These are phyloP conservation scores for Petrea volubilis DNA, from an alignment of 257 asterid genomes.

Conservation along the genomic window DNA sequence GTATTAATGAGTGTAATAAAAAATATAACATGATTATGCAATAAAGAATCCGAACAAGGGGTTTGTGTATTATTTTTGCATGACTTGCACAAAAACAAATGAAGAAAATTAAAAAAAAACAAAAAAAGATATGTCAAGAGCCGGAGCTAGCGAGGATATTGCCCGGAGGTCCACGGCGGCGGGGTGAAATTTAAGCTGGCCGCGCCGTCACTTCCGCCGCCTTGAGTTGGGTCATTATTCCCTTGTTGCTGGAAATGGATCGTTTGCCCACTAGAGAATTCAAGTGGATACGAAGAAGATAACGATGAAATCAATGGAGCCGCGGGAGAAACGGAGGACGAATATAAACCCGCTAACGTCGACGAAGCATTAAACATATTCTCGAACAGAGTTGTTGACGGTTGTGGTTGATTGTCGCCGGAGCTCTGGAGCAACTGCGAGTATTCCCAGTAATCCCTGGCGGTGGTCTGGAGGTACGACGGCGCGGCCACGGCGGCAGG, in stretches of 20 bases:
- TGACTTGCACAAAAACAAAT: no score
- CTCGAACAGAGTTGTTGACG: constrained; percentile 33
- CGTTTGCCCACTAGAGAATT: constrained; percentile 39
- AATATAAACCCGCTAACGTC: constrained; percentile 45
- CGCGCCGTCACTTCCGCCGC: constrained; percentile 28
- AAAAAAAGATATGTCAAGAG: constrained; percentile 23
- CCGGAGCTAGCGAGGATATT: constrained; percentile 53
- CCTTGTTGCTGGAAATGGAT: constrained; percentile 36
- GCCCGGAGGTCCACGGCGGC: constrained; percentile 50
- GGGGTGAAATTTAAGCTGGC: constrained; percentile 28
- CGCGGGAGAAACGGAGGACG: constrained; percentile 12
- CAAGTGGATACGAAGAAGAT: constrained; percentile 43
- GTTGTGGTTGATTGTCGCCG: constrained; percentile 35
- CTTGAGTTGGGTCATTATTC: constrained; percentile 25
- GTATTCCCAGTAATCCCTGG: constrained; percentile 59
- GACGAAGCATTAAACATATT: constrained; percentile 55
- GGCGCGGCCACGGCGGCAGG: constrained; percentile 16
- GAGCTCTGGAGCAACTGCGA: constrained; percentile 50
- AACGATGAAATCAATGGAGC: constrained; percentile 20
- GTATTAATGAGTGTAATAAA: no score
- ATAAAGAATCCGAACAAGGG: no score
- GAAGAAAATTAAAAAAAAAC: neutral
- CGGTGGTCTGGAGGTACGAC: constrained; percentile 28
- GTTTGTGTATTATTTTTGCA: no score
- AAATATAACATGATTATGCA: no score